phyloP scores from a whole-genome alignment of 1,139 yeast genomes.

The Blastobotrys serpentis region DNA sequence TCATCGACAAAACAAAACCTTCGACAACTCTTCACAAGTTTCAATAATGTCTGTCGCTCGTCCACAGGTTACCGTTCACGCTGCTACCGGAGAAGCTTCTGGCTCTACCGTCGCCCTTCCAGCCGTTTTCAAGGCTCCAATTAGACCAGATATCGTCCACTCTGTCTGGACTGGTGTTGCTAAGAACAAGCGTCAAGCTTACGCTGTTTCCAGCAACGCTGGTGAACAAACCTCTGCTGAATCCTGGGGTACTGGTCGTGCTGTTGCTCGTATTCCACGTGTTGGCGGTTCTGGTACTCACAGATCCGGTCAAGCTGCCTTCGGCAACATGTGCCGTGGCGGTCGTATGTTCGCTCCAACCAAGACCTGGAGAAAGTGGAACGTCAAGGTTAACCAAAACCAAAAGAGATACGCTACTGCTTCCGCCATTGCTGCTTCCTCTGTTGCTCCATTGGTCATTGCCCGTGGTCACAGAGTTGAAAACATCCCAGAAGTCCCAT shows the following conservation, averaged over 20 bases:
- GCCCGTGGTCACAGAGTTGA: conserved; percentile 99
- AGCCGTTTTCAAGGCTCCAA: conserved; percentile 99
- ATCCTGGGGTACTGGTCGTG: conserved; percentile 99
- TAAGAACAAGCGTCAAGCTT: conserved; percentile 99
- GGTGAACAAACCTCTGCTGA: conserved; percentile 99
- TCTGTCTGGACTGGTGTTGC: conserved; percentile 96
- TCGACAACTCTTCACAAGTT: conserved; percentile 4
- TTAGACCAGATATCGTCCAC: conserved; percentile 99
- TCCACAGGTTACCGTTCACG: conserved; percentile 96
- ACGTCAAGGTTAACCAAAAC: conserved; percentile 99
- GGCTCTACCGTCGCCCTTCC: conserved; percentile 88
- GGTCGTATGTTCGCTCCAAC: conserved; percentile 99
- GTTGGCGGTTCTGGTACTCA: conserved; percentile 99
- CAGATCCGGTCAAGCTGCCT: conserved; percentile 99
- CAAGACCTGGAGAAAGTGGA: conserved; percentile 99
- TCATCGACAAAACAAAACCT: conserved; percentile 7
- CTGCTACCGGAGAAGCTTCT: conserved; percentile 85
- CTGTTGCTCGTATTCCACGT: conserved; percentile 99
- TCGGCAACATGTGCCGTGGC: conserved; percentile 99
- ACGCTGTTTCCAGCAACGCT: conserved; percentile 98
- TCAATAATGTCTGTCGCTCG: conserved; percentile 65
- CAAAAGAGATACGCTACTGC: conserved; percentile 99
- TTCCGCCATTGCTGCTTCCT: conserved; percentile 99
- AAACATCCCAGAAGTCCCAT: conserved; percentile 97
- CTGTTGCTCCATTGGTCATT: conserved; percentile 95